Conservation (phyloP, 495 filamentous ascomycete species). For the Neurospora cerealis region DNA sequence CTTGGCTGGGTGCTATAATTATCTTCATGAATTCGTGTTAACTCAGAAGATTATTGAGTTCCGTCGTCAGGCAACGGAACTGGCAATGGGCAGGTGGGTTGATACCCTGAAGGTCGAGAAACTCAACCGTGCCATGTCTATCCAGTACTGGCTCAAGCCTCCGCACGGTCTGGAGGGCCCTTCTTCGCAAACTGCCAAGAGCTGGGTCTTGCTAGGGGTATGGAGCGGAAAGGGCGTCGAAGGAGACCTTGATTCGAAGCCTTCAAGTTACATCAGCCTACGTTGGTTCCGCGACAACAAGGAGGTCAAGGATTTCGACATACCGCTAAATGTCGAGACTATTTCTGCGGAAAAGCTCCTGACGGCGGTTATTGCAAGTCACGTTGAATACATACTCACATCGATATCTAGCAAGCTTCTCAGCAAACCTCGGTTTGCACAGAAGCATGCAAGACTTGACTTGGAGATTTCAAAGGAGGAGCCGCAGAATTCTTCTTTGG, state of each 20-base stretch:
- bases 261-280: constrained; percentile 45
- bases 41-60: constrained; percentile 81
- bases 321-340: constrained; percentile 53
- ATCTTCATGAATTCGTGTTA: constrained; percentile 73
- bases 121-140: constrained; percentile 64
- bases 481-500: constrained; percentile 54
- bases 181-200: constrained; percentile 51
- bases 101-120: constrained; percentile 63
- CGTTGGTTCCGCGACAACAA: constrained; percentile 80
- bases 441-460: constrained; percentile 41
- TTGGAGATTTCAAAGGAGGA: constrained; percentile 46
- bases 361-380: constrained; percentile 61
- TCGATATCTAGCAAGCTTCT: constrained; percentile 49
- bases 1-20: constrained; percentile 67
- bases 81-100: constrained; percentile 61
- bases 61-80: constrained; percentile 59
- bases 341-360: constrained; percentile 67
- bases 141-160: constrained; percentile 81
- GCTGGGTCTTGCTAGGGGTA: constrained; percentile 84
- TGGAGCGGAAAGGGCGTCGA: constrained; percentile 46
- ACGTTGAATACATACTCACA: constrained; percentile 56
- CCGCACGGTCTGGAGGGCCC: constrained; percentile 12
- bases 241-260: constrained; percentile 23
- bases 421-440: constrained; percentile 46
- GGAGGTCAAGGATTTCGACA: constrained; percentile 53